These are phyloP conservation scores for Fusarium xylarioides DNA, from an alignment of 2,329 filamentous ascomycete genomes.

Conservation along the genomic window DNA sequence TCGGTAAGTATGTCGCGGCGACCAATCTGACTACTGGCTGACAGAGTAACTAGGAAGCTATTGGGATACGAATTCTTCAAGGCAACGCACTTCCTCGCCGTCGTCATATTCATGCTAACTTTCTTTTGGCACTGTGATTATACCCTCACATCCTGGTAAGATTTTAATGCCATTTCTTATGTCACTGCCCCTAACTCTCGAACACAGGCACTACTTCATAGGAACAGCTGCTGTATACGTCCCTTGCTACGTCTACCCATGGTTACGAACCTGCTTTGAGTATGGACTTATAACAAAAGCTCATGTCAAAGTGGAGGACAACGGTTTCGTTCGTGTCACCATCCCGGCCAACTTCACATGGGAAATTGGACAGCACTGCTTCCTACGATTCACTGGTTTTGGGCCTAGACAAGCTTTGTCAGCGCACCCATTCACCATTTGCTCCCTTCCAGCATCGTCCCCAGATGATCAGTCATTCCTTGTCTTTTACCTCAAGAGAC, in stretches of 20 bases:
- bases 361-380: neutral
- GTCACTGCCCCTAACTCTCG: accelerated
- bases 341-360: neutral
- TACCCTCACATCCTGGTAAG: neutral
- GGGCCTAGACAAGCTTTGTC: neutral
- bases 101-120: neutral
- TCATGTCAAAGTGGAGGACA: neutral
- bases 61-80: neutral
- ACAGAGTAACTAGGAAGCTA: neutral
- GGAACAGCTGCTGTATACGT: neutral
- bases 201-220: neutral
- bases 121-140: neutral
- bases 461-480: neutral
- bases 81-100: neutral
- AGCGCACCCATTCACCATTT: neutral
- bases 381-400: neutral
- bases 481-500: neutral
- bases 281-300: neutral
- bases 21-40: accelerated
- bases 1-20: neutral
- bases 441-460: neutral
- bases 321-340: neutral
- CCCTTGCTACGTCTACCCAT: neutral
- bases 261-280: neutral
- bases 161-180: accelerated